Conservation (phyloP, 1,284 basidiomycete genomes). For the Cutaneotrichosporon sp. region DNA sequence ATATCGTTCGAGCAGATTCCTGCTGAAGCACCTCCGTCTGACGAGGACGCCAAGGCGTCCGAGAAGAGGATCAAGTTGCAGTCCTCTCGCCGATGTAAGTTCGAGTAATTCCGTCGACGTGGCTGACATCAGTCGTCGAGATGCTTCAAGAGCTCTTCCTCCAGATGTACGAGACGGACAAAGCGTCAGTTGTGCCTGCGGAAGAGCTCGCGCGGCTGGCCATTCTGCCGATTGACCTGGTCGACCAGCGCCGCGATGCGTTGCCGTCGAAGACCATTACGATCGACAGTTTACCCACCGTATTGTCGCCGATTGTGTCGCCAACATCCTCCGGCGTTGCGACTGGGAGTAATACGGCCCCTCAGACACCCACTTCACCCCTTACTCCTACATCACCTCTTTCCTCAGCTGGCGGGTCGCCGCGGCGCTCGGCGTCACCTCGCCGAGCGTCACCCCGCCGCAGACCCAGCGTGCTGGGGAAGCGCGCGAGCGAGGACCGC, state of each 20-base stretch:
- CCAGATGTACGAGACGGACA: conserved; percentile 39
- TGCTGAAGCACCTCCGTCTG: neutral
- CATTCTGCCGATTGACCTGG: conserved; percentile 25
- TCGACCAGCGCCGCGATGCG: conserved; percentile 8
- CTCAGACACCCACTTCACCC: conserved; percentile 10
- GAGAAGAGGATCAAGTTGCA: conserved; percentile 17
- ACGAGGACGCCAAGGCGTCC: conserved; percentile 2
- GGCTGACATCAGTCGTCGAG: conserved; percentile 32
- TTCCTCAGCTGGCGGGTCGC: neutral
- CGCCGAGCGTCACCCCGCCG: conserved; percentile 1
- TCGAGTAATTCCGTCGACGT: fast-evolving
- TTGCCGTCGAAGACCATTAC: conserved; percentile 18
- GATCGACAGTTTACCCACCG: conserved; percentile 11
- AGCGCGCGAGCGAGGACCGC: conserved; percentile 40
- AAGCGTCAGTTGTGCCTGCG: conserved; percentile 37
- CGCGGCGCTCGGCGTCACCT: conserved; percentile 1
- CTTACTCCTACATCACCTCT: conserved; percentile 4
- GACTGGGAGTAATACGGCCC: conserved; percentile 20
- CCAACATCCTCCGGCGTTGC: conserved; percentile 30
- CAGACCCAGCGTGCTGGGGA: conserved; percentile 28
- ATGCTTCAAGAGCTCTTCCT: conserved; percentile 39
- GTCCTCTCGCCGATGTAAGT: conserved; percentile 37
- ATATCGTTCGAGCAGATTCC: conserved; percentile 20
- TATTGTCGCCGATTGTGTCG: conserved; percentile 17
- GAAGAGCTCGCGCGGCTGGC: conserved; percentile 48